Evolutionary conservation across 306 rosid species (phyloP).

Genomic region (Vigna trinervia): DNA sequence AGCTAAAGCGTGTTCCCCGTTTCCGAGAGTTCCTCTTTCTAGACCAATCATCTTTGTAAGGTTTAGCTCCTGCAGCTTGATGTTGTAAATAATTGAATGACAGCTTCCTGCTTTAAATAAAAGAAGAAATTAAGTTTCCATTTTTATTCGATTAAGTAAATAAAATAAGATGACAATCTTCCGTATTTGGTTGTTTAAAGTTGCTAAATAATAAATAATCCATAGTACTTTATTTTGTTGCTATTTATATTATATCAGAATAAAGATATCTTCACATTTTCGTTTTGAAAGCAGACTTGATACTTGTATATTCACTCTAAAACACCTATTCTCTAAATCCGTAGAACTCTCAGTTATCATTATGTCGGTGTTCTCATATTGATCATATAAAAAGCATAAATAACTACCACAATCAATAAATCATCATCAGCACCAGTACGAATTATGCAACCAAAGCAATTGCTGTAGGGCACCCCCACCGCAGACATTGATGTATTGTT

Average conservation of each 20-base stretch:
- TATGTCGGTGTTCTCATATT: too few species aligned
- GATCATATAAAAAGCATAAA: neutral
- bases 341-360: too few species aligned
- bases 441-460: conserved; percentile 1
- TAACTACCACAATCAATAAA: conserved; percentile 1
- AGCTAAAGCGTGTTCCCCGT: conserved; percentile 54
- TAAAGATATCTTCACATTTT: conserved; percentile 19
- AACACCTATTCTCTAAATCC: too few species aligned
- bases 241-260: conserved; percentile 8
- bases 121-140: conserved; percentile 41
- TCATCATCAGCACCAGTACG: conserved; percentile 30
- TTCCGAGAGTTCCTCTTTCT: conserved; percentile 70
- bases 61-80: conserved; percentile 64
- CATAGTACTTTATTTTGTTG: neutral
- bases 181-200: neutral
- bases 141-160: conserved; percentile 31
- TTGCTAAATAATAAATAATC: conserved; percentile 4
- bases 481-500: conserved; percentile 13
- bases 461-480: conserved; percentile 5
- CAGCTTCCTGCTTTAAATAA: conserved; percentile 72
- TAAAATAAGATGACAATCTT: conserved; percentile 40
- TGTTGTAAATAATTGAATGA: conserved; percentile 92
- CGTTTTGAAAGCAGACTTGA: conserved; percentile 13
- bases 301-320: conserved; percentile 4
- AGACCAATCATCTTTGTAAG: conserved; percentile 74